Evolutionary conservation across 345 rosid genomes (phyloP), one percentile per base, ranked within the genome.

Genomic region (Citropsis articulata): DNA sequence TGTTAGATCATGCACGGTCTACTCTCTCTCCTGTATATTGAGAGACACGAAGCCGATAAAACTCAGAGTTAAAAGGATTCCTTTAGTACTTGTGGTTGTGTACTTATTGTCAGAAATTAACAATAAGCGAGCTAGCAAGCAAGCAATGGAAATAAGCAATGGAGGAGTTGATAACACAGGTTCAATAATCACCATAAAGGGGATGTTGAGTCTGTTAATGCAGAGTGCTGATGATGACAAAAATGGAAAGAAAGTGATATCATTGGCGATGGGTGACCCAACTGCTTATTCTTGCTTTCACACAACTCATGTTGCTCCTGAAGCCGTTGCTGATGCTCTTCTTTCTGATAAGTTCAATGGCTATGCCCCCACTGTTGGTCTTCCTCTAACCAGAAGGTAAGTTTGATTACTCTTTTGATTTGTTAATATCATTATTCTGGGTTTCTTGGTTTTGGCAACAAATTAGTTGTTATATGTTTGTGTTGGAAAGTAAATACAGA

Each of bases 261-360:
- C 98, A 4, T 79, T 93, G 13, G 98, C 98, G 5, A 88, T 95
- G 88, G 99, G 99, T 55, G 99, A 96, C 87, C 99, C 99, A 57
- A 83, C 97, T 50, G 91, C 87, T 9, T 87, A 90, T 77, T 87
- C 97, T 19, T 93, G 97, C 81, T 96, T 93, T 77, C 92, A 80
- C 24, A 88, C 98, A 6, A 83, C 97, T 5, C 90, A 81, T 59
- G 84, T 81, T 69, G 94, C 97, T 59, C 84, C 64, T 42, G 80
- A 89, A 73, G 93, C 99, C 82, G 94, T 90, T 76, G 75, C 82
- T 38, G 91, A 89, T 66, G 80, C 98, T 76, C 95, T 96, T 78
- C 88, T 80, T 66, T 96, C 95, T 33, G 81, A 86, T 18, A 92
- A 88, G 71, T 96, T 96, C 84, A 88, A 96, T 87, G 98, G 99